Evolutionary conservation across 805 yeast genomes (phyloP).

Genomic region (Cyberlindnera euphorbiiphila): DNA sequence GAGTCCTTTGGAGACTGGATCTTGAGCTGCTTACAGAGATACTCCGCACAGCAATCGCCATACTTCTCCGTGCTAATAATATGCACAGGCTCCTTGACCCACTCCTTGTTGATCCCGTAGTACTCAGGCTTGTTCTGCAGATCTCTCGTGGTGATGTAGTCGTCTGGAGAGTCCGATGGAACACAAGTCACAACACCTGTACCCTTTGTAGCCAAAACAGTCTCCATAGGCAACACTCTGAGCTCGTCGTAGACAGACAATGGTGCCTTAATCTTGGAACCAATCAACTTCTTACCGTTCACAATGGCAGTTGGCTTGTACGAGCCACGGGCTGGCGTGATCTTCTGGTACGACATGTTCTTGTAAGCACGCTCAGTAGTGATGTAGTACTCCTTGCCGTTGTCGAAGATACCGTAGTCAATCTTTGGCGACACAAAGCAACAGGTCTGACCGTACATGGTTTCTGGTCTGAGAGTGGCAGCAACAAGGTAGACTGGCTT

Average conservation of each 20-base stretch:
- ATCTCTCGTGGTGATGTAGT: slow-evolving; percentile 81
- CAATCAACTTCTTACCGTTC: slow-evolving; percentile 72
- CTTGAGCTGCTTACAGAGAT: slow-evolving; percentile 77
- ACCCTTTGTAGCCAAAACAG: slow-evolving; percentile 91
- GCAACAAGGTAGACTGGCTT: slow-evolving; percentile 84
- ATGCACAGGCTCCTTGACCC: slow-evolving; percentile 79
- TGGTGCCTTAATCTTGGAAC: slow-evolving; percentile 86
- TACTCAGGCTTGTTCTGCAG: slow-evolving; percentile 86
- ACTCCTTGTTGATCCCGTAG: slow-evolving; percentile 76
- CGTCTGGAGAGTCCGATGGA: slow-evolving; percentile 99
- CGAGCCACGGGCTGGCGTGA: slow-evolving; percentile 85
- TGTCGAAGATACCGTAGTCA: slow-evolving; percentile 85
- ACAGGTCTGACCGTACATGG: slow-evolving; percentile 98
- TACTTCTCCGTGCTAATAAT: slow-evolving; percentile 77
- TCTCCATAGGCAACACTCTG: slow-evolving; percentile 94
- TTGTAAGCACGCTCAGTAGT: slow-evolving; percentile 95
- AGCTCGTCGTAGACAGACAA: slow-evolving; percentile 64
- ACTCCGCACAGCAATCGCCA: slow-evolving; percentile 86
- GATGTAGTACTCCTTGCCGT: slow-evolving; percentile 71
- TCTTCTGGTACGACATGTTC: slow-evolving; percentile 93
- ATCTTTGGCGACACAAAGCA: slow-evolving; percentile 97
- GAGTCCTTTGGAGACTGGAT: slow-evolving; percentile 93
- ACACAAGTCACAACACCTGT: slow-evolving; percentile 99
- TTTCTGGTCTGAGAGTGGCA: slow-evolving; percentile 97
- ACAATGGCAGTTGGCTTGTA: slow-evolving; percentile 57